These are phyloP conservation scores for Candida tibetensis DNA, from an alignment of 805 yeast genomes.

Conservation along the genomic window DNA sequence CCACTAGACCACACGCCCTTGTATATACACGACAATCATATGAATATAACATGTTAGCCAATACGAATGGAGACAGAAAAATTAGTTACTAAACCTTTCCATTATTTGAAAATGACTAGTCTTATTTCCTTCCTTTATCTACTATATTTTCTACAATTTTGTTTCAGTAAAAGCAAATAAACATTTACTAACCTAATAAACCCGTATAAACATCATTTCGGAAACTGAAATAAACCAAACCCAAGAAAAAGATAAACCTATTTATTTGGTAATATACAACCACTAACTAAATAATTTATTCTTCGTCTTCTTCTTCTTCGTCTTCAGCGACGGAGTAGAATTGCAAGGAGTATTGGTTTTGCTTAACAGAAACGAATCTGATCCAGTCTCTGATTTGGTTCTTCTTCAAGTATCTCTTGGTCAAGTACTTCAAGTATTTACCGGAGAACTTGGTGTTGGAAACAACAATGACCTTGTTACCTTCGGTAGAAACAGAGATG, in stretches of 20 bases:
- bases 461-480: slow-evolving; percentile 84
- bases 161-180: slow-evolving; percentile 8
- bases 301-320: slow-evolving; percentile 91
- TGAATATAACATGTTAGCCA: too few relatives aligned
- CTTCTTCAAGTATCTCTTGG: slow-evolving; percentile 99
- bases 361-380: slow-evolving; percentile 95
- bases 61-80: too few relatives aligned
- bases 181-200: slow-evolving; percentile 9
- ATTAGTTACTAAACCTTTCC: too few relatives aligned
- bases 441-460: slow-evolving; percentile 97
- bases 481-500: slow-evolving; percentile 83
- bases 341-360: slow-evolving; percentile 94
- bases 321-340: slow-evolving; percentile 97
- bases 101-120: too few relatives aligned
- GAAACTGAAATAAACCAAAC: slow-evolving; percentile 4
- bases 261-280: slow-evolving; percentile 2
- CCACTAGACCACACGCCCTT: slow-evolving; percentile 33
- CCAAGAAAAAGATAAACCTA: slow-evolving; percentile 7
- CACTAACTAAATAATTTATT: slow-evolving; percentile 47
- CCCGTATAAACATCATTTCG: slow-evolving; percentile 8
- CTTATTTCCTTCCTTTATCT: too few relatives aligned
- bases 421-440: slow-evolving; percentile 98
- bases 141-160: slow-evolving; percentile 1
- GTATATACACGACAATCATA: slow-evolving; percentile 4
- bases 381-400: slow-evolving; percentile 99